Evolutionary conservation across 164 flowering plant species (phyloP), one percentile per base, ranked within the genome.

Genomic region (Chimonanthus praecox): DNA sequence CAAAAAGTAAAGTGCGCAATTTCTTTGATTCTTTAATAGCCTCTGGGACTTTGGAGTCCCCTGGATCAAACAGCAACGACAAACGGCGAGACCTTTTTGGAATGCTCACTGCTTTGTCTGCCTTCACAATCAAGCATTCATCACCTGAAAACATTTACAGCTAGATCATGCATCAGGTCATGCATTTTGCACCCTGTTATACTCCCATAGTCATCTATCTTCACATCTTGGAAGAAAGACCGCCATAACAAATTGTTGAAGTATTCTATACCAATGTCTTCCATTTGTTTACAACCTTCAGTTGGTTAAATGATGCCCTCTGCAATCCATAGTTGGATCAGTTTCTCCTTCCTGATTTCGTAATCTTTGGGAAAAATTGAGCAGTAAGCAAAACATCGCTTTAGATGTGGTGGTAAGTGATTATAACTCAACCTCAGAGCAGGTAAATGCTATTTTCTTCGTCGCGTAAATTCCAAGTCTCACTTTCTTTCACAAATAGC

Each of bases 331-430:
- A 73, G 51, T 64, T 58, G 69, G 13, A 76, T 64, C 43, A 77
- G 47, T 13, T 6, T 10, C 7, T 71, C 69, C 33, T 71, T 80
- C 5, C 46, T 48, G 46, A 80, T 68, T 0, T 6, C 11, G 20
- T 58, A 44, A 44, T 63, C 71, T 67, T 80, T 80, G 6, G 79
- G 82, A 68, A 73, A 77, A 8, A 80, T 33, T 0, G 75, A 74
- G 67, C 77, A 80, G 63, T 67, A 76, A 3, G 70, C 72, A 68
- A 80, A 76, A n/a, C 79, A 75, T 33, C 63, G 75, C 67, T 68
- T 79, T 47, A 79, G 58, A 58, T 69, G 75, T 70, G 72, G 65
- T 10, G 79, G 77, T n/a, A 80, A 9, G 48, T 73, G 60, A 48
- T 74, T 2, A 64, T 76, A 76, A 60, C 77, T 76, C 72, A 80